Base-by-base conservation (phyloP, 495 filamentous ascomycete species). In the Amphirosellinia nigrospora region DNA sequence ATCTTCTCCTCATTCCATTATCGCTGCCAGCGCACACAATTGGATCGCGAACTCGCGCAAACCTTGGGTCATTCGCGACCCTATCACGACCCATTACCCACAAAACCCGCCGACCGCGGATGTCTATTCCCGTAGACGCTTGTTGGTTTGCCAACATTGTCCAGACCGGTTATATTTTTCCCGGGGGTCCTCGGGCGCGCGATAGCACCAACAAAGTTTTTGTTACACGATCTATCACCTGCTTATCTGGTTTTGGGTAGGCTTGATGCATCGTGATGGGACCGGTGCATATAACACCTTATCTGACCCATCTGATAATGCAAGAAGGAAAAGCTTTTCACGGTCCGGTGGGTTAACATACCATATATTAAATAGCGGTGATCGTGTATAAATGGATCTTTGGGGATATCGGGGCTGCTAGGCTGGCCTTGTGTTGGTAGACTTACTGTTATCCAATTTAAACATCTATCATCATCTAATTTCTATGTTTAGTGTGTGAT, bases 21-120 rank as follows among this genome's bases (percentile, higher is more conserved):
- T 38, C 61, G 23, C 41, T 62, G 45, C 45, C 61, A 48, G 30
- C 43, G 59, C 34, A 62, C 59, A 62, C 38, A 19, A 62, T 62
- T 45, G 15, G 9, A 45, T 62, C 8, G 19, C 39, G 36, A 34
- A 62, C 23, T 26, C 46, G 30, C 63, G 36, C 63, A 30, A 53
- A 32, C 32, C 30, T 28, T 65, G 46, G 63, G 16, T 39, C 32
- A 11, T 34, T 52, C 34, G 21, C 63, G 63, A 65, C 32, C 45
- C 61, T 52, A 64, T 52, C 45, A 30, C 46, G 32, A 65, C 21
- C 63, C 32, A 65, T n/a, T 65, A 52, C 45, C 63, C 63, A 52
- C 46, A 23, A 65, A 39, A 65, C 63, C 46, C 63, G 46, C 63
- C 63, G 63, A 65, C 45, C 63, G 45, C 63, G 63, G 63, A 34